phyloP scores from a whole-genome alignment of 345 rosid genomes.

The Eucalyptus albens region DNA sequence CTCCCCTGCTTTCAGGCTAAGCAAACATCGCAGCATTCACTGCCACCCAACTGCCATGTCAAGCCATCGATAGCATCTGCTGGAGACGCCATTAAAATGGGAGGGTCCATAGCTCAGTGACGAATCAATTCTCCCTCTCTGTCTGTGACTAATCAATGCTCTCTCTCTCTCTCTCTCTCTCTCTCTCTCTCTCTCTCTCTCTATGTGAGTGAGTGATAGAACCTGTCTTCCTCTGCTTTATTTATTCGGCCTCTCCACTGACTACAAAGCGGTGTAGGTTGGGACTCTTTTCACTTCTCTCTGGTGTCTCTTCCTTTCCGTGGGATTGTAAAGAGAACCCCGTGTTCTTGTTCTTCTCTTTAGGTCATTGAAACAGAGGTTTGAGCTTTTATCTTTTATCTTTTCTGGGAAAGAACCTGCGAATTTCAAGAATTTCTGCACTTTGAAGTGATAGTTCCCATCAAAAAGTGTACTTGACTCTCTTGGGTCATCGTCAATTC shows the following conservation, averaged over 20 bases:
- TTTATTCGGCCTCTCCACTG: background rate
- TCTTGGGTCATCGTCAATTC: background rate
- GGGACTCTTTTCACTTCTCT: background rate
- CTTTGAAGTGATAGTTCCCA: background rate
- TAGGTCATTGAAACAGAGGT: background rate
- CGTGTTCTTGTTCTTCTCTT: background rate
- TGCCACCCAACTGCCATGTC: background rate
- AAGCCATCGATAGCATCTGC: background rate
- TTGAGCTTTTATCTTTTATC: background rate
- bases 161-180: background rate
- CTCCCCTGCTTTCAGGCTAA: background rate
- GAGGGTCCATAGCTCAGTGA: background rate
- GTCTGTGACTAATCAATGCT: background rate
- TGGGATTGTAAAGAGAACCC: background rate
- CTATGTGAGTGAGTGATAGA: background rate
- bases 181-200: background rate
- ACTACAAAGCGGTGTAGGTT: background rate
- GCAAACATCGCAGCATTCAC: background rate
- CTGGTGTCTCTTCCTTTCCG: background rate
- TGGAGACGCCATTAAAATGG: background rate
- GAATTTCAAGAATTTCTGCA: background rate
- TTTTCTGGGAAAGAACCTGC: background rate
- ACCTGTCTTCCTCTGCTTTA: background rate
- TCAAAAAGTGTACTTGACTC: background rate
- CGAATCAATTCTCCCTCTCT: background rate